Conservation (phyloP, 1,284 basidiomycete species). For the Melampsora americana region DNA sequence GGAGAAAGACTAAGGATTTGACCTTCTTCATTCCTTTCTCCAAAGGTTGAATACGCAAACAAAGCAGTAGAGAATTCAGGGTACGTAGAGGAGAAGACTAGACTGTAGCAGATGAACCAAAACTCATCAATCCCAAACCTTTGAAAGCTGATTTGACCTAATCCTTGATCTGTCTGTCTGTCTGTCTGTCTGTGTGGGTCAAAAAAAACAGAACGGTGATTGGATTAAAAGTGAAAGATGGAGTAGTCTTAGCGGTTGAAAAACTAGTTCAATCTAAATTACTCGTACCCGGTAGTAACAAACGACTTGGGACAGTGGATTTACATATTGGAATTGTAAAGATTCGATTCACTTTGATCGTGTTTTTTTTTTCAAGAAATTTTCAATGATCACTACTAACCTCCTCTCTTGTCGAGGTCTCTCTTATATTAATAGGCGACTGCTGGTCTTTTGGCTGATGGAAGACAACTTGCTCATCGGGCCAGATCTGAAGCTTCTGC, state of each 20-base stretch:
- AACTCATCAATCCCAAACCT: too few species aligned
- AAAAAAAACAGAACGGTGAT: conserved; percentile 69
- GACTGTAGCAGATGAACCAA: too few species aligned
- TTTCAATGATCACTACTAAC: too few species aligned
- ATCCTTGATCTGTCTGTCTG: too few species aligned
- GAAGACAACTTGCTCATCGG: conserved; percentile 78
- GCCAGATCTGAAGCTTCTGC: conserved; percentile 79
- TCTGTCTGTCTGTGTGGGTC: too few species aligned
- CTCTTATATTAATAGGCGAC: too few species aligned
- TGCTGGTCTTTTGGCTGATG: conserved; percentile 90
- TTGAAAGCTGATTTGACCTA: too few species aligned
- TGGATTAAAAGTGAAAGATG: conserved; percentile 87
- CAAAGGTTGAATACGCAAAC: conserved; percentile 90
- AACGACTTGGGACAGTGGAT: conserved; percentile 88
- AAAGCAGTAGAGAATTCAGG: conserved; percentile 99
- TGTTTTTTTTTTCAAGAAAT: too few species aligned
- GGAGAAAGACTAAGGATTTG: neutral
- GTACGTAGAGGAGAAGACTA: conserved; percentile 50
- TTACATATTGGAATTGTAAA: conserved; percentile 83
- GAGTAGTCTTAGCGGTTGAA: conserved; percentile 90
- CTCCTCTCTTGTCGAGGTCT: too few species aligned
- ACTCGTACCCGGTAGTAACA: conserved; percentile 86
- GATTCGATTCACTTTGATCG: too few species aligned
- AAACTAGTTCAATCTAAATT: conserved; percentile 97
- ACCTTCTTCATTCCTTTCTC: neutral